These are phyloP conservation scores for Penicillium cosmopolitanum DNA, from an alignment of 495 filamentous ascomycete species.

Conservation along the genomic window DNA sequence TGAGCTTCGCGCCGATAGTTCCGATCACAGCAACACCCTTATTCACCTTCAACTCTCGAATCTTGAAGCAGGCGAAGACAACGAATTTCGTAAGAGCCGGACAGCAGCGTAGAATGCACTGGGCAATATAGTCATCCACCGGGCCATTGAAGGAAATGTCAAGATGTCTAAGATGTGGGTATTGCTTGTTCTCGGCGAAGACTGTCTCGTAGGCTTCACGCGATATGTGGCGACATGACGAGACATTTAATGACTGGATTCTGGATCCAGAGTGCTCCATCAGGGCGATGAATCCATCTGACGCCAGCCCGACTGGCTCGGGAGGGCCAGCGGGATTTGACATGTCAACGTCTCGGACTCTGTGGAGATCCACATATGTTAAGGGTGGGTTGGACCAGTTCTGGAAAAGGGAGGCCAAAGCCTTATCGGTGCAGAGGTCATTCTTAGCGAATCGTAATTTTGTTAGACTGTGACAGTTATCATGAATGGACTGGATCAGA, in stretches of 20 bases:
- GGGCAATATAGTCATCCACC: slow-evolving; percentile 74
- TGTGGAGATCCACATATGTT: slow-evolving; percentile 68
- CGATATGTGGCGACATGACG: slow-evolving; percentile 78
- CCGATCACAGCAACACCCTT: slow-evolving; percentile 77
- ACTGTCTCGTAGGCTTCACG: slow-evolving; percentile 67
- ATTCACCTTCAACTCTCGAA: slow-evolving; percentile 70
- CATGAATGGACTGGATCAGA: slow-evolving; percentile 66
- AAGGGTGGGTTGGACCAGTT: slow-evolving; percentile 75
- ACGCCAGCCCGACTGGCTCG: slow-evolving; percentile 68
- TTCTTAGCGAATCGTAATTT: slow-evolving; percentile 82
- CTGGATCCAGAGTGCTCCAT: slow-evolving; percentile 78
- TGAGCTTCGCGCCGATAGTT: slow-evolving; percentile 36
- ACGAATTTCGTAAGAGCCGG: slow-evolving; percentile 72
- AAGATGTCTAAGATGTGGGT: slow-evolving; percentile 67
- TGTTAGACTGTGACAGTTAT: slow-evolving; percentile 61
- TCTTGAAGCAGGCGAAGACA: slow-evolving; percentile 84
- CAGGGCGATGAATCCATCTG: slow-evolving; percentile 71
- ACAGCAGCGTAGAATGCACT: slow-evolving; percentile 73
- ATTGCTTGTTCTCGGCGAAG: slow-evolving; percentile 63
- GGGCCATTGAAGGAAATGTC: slow-evolving; percentile 78
- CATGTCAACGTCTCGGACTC: slow-evolving; percentile 74
- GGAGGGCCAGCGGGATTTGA: slow-evolving; percentile 61
- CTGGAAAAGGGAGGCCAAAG: slow-evolving; percentile 69
- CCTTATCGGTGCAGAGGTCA: slow-evolving; percentile 71
- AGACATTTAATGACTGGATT: slow-evolving; percentile 68